These are phyloP conservation scores for Micromonas pusilla DNA, from an alignment of 139 green algal genomes.

Conservation along the genomic window DNA sequence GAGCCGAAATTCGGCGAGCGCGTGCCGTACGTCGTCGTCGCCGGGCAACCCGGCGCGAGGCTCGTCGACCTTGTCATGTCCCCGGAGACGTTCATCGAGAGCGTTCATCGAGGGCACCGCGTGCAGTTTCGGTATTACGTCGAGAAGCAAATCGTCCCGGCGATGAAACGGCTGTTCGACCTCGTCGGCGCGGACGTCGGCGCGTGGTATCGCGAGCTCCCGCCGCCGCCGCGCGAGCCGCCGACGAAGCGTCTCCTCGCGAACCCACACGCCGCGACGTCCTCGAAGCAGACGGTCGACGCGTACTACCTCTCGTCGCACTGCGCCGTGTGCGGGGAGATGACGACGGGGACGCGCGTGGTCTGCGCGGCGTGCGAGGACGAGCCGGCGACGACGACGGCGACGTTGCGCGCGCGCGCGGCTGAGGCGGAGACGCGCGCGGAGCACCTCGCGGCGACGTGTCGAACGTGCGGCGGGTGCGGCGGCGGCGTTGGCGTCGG, in stretches of 20 bases:
- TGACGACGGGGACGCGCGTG: slow-evolving; percentile 58
- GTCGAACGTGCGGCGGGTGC: not conserved
- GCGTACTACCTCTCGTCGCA: slow-evolving; percentile 85
- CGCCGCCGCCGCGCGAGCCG: not conserved
- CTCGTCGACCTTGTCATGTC: slow-evolving; percentile 50
- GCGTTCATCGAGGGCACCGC: slow-evolving; percentile 39
- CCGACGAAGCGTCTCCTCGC: slow-evolving; percentile 21
- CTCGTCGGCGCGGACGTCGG: slow-evolving; percentile 78
- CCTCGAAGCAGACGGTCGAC: slow-evolving; percentile 63
- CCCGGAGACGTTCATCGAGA: slow-evolving; percentile 63
- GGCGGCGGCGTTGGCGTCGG: not conserved
- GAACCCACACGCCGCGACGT: not conserved
- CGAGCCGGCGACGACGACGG: not conserved
- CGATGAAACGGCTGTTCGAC: slow-evolving; percentile 76
- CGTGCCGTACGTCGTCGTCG: slow-evolving; percentile 84
- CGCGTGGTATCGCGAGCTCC: slow-evolving; percentile 53
- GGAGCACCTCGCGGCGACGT: not conserved
- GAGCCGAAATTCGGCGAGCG: slow-evolving; percentile 83
- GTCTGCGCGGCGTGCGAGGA: slow-evolving; percentile 46
- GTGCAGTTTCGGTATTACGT: slow-evolving; percentile 93
- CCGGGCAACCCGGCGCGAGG: slow-evolving; percentile 55
- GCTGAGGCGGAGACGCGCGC: too few species aligned
- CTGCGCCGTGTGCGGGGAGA: slow-evolving; percentile 79
- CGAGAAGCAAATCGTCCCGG: slow-evolving; percentile 83
- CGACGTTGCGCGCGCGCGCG: not conserved